Evolutionary conservation across 129 eudicot species (phyloP).

Genomic region (Chrysanthemum makinoi): DNA sequence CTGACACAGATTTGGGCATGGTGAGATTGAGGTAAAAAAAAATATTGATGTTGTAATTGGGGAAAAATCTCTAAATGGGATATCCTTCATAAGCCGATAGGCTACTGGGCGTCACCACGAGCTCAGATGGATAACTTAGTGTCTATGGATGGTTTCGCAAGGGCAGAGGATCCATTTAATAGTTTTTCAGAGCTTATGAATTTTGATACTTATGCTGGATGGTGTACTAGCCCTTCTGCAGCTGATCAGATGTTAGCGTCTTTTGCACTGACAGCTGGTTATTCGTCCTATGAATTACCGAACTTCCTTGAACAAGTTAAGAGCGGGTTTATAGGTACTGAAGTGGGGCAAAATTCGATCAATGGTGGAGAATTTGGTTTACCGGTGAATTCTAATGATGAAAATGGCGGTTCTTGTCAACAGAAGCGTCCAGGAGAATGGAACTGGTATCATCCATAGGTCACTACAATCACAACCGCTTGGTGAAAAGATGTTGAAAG

Average conservation of each 20-base stretch:
- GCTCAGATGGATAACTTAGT: slow-evolving; percentile 36
- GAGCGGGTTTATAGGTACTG: slow-evolving; percentile 23
- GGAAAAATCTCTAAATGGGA: slow-evolving; percentile 40
- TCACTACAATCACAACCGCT: slow-evolving; percentile 35
- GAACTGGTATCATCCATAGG: slow-evolving; percentile 42
- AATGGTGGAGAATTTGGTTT: slow-evolving; percentile 25
- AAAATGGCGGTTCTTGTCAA: slow-evolving; percentile 23
- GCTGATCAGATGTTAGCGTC: slow-evolving; percentile 69
- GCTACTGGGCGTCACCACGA: slow-evolving; percentile 40
- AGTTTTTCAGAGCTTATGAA: slow-evolving; percentile 53
- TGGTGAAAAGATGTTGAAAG: slow-evolving; percentile 77
- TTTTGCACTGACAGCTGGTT: slow-evolving; percentile 38
- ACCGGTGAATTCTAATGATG: slow-evolving; percentile 34
- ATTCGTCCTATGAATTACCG: slow-evolving; percentile 38
- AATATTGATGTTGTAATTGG: background rate
- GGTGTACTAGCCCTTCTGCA: slow-evolving; percentile 73
- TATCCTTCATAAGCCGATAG: slow-evolving; percentile 46
- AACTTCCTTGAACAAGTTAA: slow-evolving; percentile 42
- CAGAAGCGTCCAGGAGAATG: slow-evolving; percentile 20
- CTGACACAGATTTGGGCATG: background rate
- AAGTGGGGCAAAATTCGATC: slow-evolving; percentile 31
- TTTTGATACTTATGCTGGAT: slow-evolving; percentile 72
- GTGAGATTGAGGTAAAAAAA: background rate
- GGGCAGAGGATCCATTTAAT: slow-evolving; percentile 33
- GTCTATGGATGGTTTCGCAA: slow-evolving; percentile 8